A percentile compares a stretch with the other conserved stretches of the same genome.
These are phyloP conservation scores for Microbotryum silenes-acaulis DNA, from an alignment of 1,284 basidiomycete genomes.

Conservation along the genomic window DNA sequence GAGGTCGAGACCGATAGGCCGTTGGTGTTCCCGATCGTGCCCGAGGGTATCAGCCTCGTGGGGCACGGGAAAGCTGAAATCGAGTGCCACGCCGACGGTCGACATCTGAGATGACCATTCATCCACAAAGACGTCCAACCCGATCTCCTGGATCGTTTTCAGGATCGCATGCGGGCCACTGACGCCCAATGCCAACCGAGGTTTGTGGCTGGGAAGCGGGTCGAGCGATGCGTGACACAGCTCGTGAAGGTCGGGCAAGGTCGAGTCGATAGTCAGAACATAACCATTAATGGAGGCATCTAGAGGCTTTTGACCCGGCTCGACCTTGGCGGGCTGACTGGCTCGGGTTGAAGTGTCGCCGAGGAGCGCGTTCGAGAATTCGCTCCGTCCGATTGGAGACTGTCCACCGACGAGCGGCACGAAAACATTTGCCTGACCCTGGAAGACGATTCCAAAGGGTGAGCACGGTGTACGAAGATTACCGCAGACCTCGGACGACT, in stretches of 20 bases:
- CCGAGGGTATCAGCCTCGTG: neutral
- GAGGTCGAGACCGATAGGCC: slow-evolving; percentile 60
- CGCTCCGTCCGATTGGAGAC: slow-evolving; percentile 51
- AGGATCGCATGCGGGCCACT: slow-evolving; percentile 66
- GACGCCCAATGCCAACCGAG: slow-evolving; percentile 54
- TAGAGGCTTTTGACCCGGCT: slow-evolving; percentile 42
- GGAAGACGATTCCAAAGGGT: slow-evolving; percentile 22
- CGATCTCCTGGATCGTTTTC: slow-evolving; percentile 53
- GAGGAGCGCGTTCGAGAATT: slow-evolving; percentile 54
- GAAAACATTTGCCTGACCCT: slow-evolving; percentile 46
- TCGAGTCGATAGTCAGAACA: slow-evolving; percentile 22
- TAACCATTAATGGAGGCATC: slow-evolving; percentile 19
- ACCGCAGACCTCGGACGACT: neutral
- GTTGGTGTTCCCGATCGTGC: slow-evolving; percentile 31
- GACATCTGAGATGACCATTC: slow-evolving; percentile 51
- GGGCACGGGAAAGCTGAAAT: slow-evolving; percentile 60
- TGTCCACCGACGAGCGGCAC: slow-evolving; percentile 60
- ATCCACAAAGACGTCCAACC: slow-evolving; percentile 65
- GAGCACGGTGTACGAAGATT: neutral
- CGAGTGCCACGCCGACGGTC: slow-evolving; percentile 62
- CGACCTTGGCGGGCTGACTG: slow-evolving; percentile 48
- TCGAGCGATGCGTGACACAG: slow-evolving; percentile 55
- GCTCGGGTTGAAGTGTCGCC: slow-evolving; percentile 55
- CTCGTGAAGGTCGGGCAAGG: slow-evolving; percentile 29
- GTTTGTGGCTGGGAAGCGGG: slow-evolving; percentile 51